Evolutionary conservation across 83 land plant species (phyloP).

Genomic region (Picea engelmannii): DNA sequence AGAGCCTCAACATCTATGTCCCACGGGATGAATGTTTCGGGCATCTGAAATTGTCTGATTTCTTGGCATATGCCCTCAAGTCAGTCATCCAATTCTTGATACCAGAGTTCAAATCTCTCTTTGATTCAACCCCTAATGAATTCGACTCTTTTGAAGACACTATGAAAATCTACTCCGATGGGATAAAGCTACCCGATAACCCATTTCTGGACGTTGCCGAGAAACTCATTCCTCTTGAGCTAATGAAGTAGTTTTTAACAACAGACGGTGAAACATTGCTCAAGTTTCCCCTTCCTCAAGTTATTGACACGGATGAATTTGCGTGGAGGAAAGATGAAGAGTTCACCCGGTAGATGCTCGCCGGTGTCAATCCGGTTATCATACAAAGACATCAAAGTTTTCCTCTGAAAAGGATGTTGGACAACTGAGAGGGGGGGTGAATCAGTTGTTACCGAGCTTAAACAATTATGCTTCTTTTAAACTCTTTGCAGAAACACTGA

Average conservation of each 20-base stretch:
- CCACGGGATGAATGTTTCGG: conserved; percentile 76
- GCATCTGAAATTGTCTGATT: conserved; percentile 67
- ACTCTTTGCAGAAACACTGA: no score
- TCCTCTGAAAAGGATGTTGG: no score
- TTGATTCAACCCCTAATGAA: conserved; percentile 44
- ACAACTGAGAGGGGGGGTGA: no score
- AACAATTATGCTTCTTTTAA: no score
- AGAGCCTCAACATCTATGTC: conserved; percentile 57
- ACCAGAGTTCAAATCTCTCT: conserved; percentile 39
- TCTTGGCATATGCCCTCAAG: conserved; percentile 52
- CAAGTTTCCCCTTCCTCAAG: conserved; percentile 45
- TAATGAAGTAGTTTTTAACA: not conserved
- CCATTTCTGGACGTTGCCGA: conserved; percentile 9
- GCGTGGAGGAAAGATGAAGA: conserved; percentile 54
- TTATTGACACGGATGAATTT: conserved; percentile 26
- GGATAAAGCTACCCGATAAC: conserved; percentile 37
- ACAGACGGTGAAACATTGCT: not conserved
- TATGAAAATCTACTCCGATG: conserved; percentile 50
- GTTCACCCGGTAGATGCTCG: conserved; percentile 43
- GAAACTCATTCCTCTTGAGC: conserved; percentile 11
- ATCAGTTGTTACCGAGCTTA: no score
- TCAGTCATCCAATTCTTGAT: conserved; percentile 47
- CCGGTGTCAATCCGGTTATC: conserved; percentile 36
- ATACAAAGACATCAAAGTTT: conserved; percentile 28
- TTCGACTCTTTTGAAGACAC: conserved; percentile 60